phyloP scores from a whole-genome alignment of 306 rosid genomes.

The Psophocarpus tetragonolobus region DNA sequence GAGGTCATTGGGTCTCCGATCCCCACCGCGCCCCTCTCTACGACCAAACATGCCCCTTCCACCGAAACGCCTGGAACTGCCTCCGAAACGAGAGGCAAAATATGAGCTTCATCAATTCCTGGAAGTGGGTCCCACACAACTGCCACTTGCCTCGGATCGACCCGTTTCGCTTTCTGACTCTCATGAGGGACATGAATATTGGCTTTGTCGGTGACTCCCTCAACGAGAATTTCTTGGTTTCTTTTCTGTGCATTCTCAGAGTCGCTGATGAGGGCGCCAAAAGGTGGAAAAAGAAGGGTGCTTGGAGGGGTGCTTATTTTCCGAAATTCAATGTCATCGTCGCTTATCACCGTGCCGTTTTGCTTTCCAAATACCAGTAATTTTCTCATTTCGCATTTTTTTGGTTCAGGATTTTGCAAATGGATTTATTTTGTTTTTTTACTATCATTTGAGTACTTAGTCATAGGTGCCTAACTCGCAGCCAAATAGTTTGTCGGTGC shows the following conservation, averaged over 20 bases:
- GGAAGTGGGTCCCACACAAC: constrained; percentile 74
- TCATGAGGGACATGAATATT: constrained; percentile 69
- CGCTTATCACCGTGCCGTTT: constrained; percentile 86
- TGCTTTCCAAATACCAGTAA: constrained; percentile 79
- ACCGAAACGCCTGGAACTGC: constrained; percentile 93
- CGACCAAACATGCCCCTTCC: constrained; percentile 81
- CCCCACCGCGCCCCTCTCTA: constrained; percentile 63
- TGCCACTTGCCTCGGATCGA: constrained; percentile 69
- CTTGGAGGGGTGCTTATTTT: constrained; percentile 92
- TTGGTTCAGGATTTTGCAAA: background rate
- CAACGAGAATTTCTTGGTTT: constrained; percentile 80
- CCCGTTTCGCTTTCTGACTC: constrained; percentile 58
- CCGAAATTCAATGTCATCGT: constrained; percentile 81
- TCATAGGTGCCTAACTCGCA: background rate
- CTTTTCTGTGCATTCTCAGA: constrained; percentile 74
- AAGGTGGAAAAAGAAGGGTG: constrained; percentile 88
- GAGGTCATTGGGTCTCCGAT: constrained; percentile 66
- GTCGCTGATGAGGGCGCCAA: constrained; percentile 68
- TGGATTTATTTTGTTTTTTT: background rate
- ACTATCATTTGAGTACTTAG: background rate
- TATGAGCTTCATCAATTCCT: constrained; percentile 65
- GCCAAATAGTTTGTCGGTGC: background rate
- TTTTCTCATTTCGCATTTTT: constrained; percentile 1
- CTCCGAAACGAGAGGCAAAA: constrained; percentile 71
- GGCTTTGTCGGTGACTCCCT: constrained; percentile 87